Percentiles rank a stretch among this genome's conserved stretches.
These are phyloP conservation scores for Pythium utonaiense DNA, from an alignment of 352 stramenopile genomes.

Conservation along the genomic window DNA sequence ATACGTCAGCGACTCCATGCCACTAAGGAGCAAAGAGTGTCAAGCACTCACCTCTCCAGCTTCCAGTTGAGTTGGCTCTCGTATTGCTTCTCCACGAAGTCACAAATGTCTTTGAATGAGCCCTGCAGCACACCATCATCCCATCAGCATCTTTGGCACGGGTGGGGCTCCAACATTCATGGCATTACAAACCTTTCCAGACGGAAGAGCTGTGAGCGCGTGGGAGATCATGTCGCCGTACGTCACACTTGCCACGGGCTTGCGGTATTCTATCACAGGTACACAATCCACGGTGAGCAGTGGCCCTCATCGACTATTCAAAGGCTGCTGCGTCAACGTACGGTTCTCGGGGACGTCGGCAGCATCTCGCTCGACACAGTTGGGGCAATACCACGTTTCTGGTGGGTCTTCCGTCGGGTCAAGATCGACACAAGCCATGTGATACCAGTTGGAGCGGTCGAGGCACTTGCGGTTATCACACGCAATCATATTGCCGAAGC, in stretches of 20 bases:
- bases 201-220: slow-evolving; percentile 56
- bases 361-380: slow-evolving; percentile 48
- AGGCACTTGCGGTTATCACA: slow-evolving; percentile 79
- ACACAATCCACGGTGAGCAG: background rate
- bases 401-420: slow-evolving; percentile 45
- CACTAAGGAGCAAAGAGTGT: too few species aligned
- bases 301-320: background rate
- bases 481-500: slow-evolving; percentile 81
- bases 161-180: too few species aligned
- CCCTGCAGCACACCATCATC: slow-evolving; percentile 30
- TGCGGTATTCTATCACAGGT: slow-evolving; percentile 56
- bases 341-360: slow-evolving; percentile 67
- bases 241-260: slow-evolving; percentile 74
- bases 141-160: slow-evolving; percentile 43
- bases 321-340: slow-evolving; percentile 25
- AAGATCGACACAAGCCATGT: slow-evolving; percentile 71
- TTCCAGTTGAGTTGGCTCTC: slow-evolving; percentile 90
- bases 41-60: slow-evolving; percentile 61
- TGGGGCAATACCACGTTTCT: slow-evolving; percentile 75
- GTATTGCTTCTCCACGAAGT: slow-evolving; percentile 86
- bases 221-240: slow-evolving; percentile 90
- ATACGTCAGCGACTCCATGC: background rate
- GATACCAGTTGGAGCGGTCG: slow-evolving; percentile 82
- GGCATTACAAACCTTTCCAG: slow-evolving; percentile 78
- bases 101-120: slow-evolving; percentile 88